Evolutionary conservation across 2,329 filamentous ascomycete genomes (phyloP), one percentile per base, ranked within the genome.

Genomic region (Phyllosticta paracitricarpa): DNA sequence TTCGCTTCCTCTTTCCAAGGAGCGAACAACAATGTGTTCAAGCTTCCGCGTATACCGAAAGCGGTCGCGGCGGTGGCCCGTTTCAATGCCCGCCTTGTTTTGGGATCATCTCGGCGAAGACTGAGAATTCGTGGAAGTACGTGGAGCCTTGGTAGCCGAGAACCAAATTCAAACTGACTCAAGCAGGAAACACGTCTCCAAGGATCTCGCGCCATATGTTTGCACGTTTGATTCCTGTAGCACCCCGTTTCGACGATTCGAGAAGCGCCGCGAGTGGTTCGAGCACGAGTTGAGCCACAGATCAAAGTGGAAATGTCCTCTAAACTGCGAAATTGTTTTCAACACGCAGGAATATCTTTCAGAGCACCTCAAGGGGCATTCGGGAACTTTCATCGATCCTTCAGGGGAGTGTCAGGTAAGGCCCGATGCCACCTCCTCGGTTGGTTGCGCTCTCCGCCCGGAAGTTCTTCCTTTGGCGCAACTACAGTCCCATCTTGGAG

Each of bases 61-160:
- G 52, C 6, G 58, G 51, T 9, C 22, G 10, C 5, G n/a, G 24
- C 0, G 58, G 58, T 5, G 26, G 54, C 3, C 58, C 52, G 6
- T 59, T 59, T n/a, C 51, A 22, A 4, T 59, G 52, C n/a, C 58
- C 58, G 1, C 54, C 48, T 4, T 59, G 58, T 9, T 59, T 59
- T n/a, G 54, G 26, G 22, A 59, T 59, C 2, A 55, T 59, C n/a
- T 54, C 58, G 1, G 24, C 48, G 3, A 30, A 14, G 14, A 51
- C 17, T 5, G 10, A 25, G 4, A 19, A 19, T 2, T 59, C 58
- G 5, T 59, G 58, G 58, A 59, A 59, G 57, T 40, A 35, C 22
- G 57, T 54, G 4, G 4, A 7, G 22, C 54, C 4, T 28, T 8
- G 26, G 26, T 28, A 26, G 24, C 22, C 28, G 8, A 12, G n/a